A percentile compares a stretch with the other conserved stretches of the same genome.
Conservation (phyloP, 2,329 filamentous ascomycete species). For the Cytospora piceicola region DNA sequence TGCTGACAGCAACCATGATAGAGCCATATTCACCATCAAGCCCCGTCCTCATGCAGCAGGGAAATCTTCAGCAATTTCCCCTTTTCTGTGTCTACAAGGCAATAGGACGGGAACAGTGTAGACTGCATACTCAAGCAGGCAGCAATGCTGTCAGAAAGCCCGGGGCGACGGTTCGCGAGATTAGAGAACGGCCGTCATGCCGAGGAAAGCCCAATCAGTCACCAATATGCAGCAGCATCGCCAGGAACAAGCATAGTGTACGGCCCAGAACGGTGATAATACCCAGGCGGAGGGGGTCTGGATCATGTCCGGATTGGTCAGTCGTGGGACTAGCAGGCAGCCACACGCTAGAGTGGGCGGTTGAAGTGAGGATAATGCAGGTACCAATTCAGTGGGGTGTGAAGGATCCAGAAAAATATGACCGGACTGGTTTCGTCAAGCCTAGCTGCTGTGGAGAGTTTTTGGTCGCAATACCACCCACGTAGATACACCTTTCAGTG, state of each 20-base stretch:
- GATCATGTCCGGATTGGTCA: constrained; percentile 11
- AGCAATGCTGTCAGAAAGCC: constrained; percentile 2
- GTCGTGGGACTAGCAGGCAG: constrained; percentile 4
- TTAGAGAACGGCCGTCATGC: constrained; percentile 6
- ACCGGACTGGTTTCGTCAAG: constrained; percentile 4
- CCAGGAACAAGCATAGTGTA: constrained; percentile 24
- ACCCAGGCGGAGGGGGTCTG: constrained; percentile 3
- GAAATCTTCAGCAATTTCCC: constrained; percentile 12
- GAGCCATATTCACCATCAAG: constrained; percentile 6
- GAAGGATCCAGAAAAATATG: constrained; percentile 18
- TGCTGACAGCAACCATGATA: constrained; percentile 9
- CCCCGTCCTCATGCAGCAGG: constrained; percentile 18
- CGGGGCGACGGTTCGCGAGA: constrained; percentile 13
- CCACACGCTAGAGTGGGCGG: constrained; percentile 15
- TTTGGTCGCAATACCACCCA: neutral
- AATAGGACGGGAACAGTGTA: neutral
- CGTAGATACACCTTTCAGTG: neutral
- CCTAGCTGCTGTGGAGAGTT: constrained; percentile 16
- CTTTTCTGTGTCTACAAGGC: neutral
- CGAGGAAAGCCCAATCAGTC: neutral
- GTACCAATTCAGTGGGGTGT: constrained; percentile 9
- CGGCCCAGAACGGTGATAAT: constrained; percentile 8
- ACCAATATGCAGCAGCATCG: constrained; percentile 3
- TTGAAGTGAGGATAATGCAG: constrained; percentile 8
- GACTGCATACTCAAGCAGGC: neutral